Evolutionary conservation across 441 rosid species (phyloP).

Genomic region (Raphanus hybrid): DNA sequence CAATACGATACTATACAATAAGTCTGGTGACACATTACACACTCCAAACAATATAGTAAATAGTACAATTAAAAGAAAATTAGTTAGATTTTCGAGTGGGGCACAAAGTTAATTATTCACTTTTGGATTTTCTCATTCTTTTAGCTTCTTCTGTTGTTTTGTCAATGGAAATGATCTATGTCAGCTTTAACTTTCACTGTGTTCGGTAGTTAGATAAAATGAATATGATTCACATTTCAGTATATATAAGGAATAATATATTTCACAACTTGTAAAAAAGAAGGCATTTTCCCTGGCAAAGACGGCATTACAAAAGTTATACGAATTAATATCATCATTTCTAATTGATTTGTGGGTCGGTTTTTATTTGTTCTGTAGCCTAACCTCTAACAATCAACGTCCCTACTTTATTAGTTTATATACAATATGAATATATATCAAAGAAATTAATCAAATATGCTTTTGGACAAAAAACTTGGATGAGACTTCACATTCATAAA

Average conservation of each 20-base stretch:
- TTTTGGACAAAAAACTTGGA: constrained; percentile 29
- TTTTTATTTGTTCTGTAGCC: constrained; percentile 37
- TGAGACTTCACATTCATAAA: constrained; percentile 38
- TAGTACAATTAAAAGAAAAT: not conserved
- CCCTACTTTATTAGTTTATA: constrained; percentile 32
- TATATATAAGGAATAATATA: constrained; percentile 1
- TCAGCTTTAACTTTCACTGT: constrained; percentile 26
- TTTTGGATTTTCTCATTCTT: not conserved
- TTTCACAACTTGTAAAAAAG: constrained; percentile 31
- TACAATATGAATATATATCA: not conserved
- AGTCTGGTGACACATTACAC: constrained; percentile 34
- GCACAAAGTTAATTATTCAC: constrained; percentile 19
- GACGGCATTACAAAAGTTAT: constrained; percentile 28
- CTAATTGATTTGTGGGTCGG: constrained; percentile 38
- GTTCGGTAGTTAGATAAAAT: constrained; percentile 18
- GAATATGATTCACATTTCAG: constrained; percentile 20
- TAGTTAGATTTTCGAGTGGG: constrained; percentile 30
- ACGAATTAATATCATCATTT: constrained; percentile 34
- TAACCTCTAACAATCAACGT: constrained; percentile 42
- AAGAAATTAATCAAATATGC: constrained; percentile 21
- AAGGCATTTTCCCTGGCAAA: constrained; percentile 21
- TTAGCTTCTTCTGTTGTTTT: not conserved
- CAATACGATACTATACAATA: constrained; percentile 23
- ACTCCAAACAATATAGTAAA: constrained; percentile 27
- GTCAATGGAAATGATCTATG: constrained; percentile 13